Conservation (phyloP, 1,139 yeast genomes). For the Pichia sp. region DNA sequence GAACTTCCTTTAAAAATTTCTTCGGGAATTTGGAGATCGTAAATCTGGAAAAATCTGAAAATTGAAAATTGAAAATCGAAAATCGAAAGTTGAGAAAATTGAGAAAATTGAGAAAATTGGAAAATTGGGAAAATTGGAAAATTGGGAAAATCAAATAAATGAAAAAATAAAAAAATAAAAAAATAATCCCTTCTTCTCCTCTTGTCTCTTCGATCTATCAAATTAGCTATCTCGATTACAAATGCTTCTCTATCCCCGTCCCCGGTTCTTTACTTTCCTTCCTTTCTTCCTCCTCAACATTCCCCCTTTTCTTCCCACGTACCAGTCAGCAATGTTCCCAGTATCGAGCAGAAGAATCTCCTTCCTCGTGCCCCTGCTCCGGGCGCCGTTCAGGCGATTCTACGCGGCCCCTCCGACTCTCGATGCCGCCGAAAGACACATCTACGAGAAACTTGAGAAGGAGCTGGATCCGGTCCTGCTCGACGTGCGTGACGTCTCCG, state of each 20-base stretch:
- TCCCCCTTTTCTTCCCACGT: not conserved
- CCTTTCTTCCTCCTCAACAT: not conserved
- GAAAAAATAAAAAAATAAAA: no score
- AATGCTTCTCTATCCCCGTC: not conserved
- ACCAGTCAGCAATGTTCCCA: not conserved
- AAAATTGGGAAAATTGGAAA: not conserved
- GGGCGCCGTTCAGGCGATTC: not conserved
- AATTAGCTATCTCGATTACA: not conserved
- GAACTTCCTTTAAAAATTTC: not conserved
- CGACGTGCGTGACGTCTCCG: slow-evolving; percentile 77
- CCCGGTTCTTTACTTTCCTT: not conserved
- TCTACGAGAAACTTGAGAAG: slow-evolving; percentile 51
- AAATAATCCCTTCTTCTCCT: not conserved
- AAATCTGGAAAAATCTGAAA: not conserved
- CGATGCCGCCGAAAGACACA: slow-evolving; percentile 66
- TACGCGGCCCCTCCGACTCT: slow-evolving; percentile 22
- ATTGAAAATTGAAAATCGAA: not conserved
- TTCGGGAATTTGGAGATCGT: not conserved
- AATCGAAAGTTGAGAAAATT: not conserved
- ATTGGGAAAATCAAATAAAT: no score
- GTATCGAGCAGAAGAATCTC: not conserved
- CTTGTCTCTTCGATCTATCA: not conserved
- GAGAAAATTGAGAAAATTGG: not conserved
- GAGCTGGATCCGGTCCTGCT: slow-evolving; percentile 58
- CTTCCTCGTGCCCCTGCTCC: not conserved